These are phyloP conservation scores for Lagenidium sp. DNA, from an alignment of 352 stramenopile genomes.

Conservation along the genomic window DNA sequence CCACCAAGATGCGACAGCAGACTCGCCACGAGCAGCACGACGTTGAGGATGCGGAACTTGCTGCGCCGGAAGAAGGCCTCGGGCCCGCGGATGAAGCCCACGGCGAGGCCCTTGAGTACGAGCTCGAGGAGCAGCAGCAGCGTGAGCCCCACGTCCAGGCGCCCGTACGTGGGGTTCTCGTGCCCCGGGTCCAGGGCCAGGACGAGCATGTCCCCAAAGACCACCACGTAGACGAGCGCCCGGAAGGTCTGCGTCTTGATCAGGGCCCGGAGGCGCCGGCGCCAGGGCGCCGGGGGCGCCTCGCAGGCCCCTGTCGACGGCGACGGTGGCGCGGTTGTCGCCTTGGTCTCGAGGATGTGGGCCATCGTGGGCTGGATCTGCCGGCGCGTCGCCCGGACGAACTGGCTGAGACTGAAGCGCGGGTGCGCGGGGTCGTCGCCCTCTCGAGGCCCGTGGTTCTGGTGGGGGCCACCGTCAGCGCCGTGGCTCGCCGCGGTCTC, in stretches of 20 bases:
- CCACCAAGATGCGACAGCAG: slow-evolving; percentile 32
- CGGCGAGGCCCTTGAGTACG: slow-evolving; percentile 40
- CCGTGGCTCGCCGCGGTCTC: background rate
- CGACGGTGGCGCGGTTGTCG: background rate
- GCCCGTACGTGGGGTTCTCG: slow-evolving; percentile 3
- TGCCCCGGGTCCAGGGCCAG: slow-evolving; percentile 45
- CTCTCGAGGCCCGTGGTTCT: too few relatives aligned
- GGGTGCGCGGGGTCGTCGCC: too few relatives aligned
- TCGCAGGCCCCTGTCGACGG: slow-evolving; percentile 2
- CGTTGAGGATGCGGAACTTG: slow-evolving; percentile 35
- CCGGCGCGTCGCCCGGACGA: background rate
- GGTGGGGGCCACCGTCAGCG: too few relatives aligned
- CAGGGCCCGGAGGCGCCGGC: slow-evolving; percentile 18
- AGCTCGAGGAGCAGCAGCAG: slow-evolving; percentile 49
- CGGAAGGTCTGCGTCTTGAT: slow-evolving; percentile 47
- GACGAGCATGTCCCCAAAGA: slow-evolving; percentile 42
- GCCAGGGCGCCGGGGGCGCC: slow-evolving; percentile 2
- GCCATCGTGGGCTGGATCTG: background rate
- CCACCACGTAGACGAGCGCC: slow-evolving; percentile 25
- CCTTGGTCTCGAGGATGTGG: background rate
- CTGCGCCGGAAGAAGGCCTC: slow-evolving; percentile 47
- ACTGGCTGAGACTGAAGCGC: too few relatives aligned
- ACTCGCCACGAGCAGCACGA: slow-evolving; percentile 31
- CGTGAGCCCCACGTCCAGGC: slow-evolving; percentile 56
- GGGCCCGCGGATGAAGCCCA: slow-evolving; percentile 26